Base-by-base conservation (phyloP, 495 filamentous ascomycete species). In the Tricharina praecox region DNA sequence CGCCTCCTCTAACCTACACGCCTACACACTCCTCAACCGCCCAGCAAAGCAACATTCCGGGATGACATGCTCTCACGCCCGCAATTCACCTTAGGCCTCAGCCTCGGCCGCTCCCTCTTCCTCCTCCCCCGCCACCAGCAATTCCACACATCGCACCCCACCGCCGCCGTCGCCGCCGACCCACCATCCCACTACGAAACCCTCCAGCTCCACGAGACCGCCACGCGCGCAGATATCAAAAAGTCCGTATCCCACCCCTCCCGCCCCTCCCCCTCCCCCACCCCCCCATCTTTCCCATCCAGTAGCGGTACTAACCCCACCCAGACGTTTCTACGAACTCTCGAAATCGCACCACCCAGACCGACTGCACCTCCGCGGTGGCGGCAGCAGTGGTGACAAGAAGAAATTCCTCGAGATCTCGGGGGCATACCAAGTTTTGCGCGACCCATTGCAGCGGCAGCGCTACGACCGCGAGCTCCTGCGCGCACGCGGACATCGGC, bases 321-420 rank as follows among this genome's bases (percentile, higher is more conserved):
- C 28, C 49, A 82, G 80, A 55, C 77, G 86, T 70, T 97, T 92
- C 74, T 95, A 93, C 73, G 57, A 68, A 53, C 81, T 97, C 62
- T 93, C 85, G 64, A 90, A 94, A 66, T 64, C 67, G 42, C 81
- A 94, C 75, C 90, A 97, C 68, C 90, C 90, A 11, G 90, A 97
- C 74, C 78, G 73, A 96, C 70, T 82, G 71, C 48, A 40, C 66
- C 50, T 78, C 93, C 66, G 79, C 82, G 0, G 61, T 68, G 50
- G 82, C 90, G 48, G 67, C 78, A 18, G n/a, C n/a, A n/a, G n/a
- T n/a, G n/a, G n/a, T n/a, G n/a, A n/a, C n/a, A n/a, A n/a, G n/a
- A 58, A 69, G 26, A 82, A 80, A 61, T 97, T 97, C 73, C 75
- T 87, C 65, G 67, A 72, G 50, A 82, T 97, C 61, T 79, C 73